Conservation (phyloP, 2,329 filamentous ascomycete genomes). For the Fusarium heterosporum region DNA sequence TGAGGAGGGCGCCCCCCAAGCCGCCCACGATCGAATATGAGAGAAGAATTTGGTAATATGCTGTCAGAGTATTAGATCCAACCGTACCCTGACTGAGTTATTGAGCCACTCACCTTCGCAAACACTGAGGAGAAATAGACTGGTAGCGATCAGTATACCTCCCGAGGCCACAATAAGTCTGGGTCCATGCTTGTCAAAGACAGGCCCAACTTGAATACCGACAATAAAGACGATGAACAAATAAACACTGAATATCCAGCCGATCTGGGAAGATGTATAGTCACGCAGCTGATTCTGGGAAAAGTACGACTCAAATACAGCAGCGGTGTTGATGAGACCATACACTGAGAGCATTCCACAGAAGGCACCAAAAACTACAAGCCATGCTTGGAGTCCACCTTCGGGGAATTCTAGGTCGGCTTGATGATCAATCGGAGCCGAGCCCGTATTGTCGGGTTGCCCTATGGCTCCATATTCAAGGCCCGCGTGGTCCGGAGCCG, state of each 20-base stretch:
- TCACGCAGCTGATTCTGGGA: slow-evolving; percentile 75
- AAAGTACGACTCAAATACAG: slow-evolving; percentile 78
- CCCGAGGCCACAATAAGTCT: slow-evolving; percentile 73
- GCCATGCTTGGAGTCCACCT: slow-evolving; percentile 75
- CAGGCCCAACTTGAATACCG: slow-evolving; percentile 82
- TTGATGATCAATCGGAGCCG: not conserved
- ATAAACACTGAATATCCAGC: slow-evolving; percentile 90
- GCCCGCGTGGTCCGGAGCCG: slow-evolving; percentile 19
- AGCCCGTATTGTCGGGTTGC: not conserved
- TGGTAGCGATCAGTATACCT: slow-evolving; percentile 69
- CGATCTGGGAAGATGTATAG: slow-evolving; percentile 75
- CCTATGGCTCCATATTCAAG: slow-evolving; percentile 27
- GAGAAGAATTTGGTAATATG: slow-evolving; percentile 84
- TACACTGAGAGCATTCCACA: slow-evolving; percentile 73
- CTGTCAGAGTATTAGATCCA: slow-evolving; percentile 1
- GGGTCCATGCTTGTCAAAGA: slow-evolving; percentile 83
- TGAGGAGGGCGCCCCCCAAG: slow-evolving; percentile 78
- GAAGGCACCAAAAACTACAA: slow-evolving; percentile 78
- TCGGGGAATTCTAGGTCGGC: slow-evolving; percentile 55
- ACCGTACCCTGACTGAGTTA: not conserved
- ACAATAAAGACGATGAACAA: slow-evolving; percentile 85
- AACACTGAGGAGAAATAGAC: slow-evolving; percentile 74
- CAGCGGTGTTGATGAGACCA: slow-evolving; percentile 71
- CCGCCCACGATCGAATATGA: slow-evolving; percentile 80
- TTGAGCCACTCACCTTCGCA: slow-evolving; percentile 59